Conservation (phyloP, 257 asterid genomes). For the Lithospermum erythrorhizon region DNA sequence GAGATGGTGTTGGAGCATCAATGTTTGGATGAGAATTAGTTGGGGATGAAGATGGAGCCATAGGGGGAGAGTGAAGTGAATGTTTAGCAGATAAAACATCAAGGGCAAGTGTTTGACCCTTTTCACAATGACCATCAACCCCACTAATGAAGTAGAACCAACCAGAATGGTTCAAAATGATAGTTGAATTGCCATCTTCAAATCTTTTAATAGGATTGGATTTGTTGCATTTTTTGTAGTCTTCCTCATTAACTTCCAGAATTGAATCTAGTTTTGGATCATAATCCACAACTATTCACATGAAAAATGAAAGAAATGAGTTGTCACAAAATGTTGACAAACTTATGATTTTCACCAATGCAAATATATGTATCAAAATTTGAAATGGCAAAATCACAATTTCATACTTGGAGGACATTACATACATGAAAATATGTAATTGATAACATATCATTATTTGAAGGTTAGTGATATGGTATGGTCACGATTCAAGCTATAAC, state of each 20-base stretch:
- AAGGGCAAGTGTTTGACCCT: conserved; percentile 42
- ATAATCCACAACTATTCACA: conserved; percentile 37
- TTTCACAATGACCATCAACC: conserved; percentile 43
- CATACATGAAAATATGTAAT: too few species aligned
- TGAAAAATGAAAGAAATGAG: too few species aligned
- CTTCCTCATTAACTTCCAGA: conserved; percentile 30
- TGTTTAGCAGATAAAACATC: conserved; percentile 32
- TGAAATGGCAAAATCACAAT: too few species aligned
- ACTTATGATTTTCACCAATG: too few species aligned
- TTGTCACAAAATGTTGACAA: too few species aligned
- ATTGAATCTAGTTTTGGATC: conserved; percentile 38
- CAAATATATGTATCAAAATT: too few species aligned
- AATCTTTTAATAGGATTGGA: conserved; percentile 26
- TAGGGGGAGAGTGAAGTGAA: background rate
- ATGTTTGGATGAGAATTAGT: too few species aligned
- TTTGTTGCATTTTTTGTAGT: conserved; percentile 37
- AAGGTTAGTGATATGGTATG: too few species aligned
- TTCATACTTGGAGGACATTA: too few species aligned
- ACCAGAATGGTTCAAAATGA: conserved; percentile 34
- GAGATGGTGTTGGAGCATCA: background rate
- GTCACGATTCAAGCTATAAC: too few species aligned
- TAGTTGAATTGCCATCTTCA: conserved; percentile 33
- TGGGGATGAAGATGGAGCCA: background rate
- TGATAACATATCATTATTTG: too few species aligned
- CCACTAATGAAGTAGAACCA: conserved; percentile 60